Evolutionary conservation across 371 early-diverging fungal species (phyloP).

Genomic region (Mortierella sp.): DNA sequence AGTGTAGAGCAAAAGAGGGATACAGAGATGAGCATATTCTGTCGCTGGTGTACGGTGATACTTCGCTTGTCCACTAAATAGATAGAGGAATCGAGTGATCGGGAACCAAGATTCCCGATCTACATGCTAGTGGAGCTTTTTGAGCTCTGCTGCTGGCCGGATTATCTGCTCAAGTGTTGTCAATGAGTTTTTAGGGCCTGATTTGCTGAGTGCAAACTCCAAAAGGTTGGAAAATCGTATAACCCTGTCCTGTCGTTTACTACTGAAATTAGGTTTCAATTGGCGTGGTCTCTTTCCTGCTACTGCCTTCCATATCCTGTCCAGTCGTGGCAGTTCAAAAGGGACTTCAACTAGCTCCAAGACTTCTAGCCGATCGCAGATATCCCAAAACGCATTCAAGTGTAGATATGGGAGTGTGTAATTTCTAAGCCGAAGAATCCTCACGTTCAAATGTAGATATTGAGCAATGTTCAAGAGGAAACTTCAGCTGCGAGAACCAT

Average conservation of each 20-base stretch:
- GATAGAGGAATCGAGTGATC: neutral
- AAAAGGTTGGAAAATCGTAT: neutral
- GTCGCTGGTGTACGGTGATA: neutral
- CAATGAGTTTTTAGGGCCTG: neutral
- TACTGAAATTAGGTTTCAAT: too few relatives aligned
- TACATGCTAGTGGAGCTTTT: neutral
- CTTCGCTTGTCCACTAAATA: neutral
- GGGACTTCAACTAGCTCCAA: constrained; percentile 8
- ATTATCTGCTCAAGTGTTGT: neutral
- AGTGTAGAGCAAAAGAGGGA: neutral
- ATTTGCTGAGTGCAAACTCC: neutral
- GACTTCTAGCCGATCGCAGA: constrained; percentile 15
- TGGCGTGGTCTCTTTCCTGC: neutral
- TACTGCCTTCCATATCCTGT: neutral
- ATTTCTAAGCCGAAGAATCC: neutral
- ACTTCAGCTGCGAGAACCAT: neutral
- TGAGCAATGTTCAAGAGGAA: neutral
- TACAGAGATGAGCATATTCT: neutral
- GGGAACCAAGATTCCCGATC: neutral
- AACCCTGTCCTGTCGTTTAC: neutral
- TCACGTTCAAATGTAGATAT: neutral
- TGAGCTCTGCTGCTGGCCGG: neutral
- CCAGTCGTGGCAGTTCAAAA: constrained; percentile 5
- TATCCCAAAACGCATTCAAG: constrained; percentile 14
- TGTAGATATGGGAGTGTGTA: neutral